Evolutionary conservation across 1,284 basidiomycete species (phyloP), one percentile per base, ranked within the genome.

Genomic region (Cutaneotrichosporon curvatum): DNA sequence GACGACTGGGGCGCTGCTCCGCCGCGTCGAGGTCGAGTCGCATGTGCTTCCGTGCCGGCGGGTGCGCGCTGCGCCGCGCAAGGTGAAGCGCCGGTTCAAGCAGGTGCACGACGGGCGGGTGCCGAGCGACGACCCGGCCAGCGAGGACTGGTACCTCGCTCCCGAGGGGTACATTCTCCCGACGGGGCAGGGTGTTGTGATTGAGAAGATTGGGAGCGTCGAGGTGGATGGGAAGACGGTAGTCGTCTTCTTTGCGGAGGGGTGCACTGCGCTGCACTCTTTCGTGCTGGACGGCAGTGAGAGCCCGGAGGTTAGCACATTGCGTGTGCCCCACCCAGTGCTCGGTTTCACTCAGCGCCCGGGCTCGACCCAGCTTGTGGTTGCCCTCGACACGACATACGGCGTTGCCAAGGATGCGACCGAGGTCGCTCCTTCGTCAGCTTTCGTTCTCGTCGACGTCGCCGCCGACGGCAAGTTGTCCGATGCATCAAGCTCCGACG

Each of bases 1-100:
- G 84, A 76, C 79, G 65, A 73, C 72, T 0, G 87, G 87, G 0
- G 59, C 58, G 35, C 65, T 80, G 20, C 64, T 76, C 16, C 70
- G 73, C 28, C 77, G 81, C 22, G 71, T 91, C 12, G 65, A 71
- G 4, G 73, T 91, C 22, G 68, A 73, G 40, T 73, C 79, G 1
- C 61, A 67, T 0, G 78, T 87, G 4, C 74, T 78, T 45, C 81
- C 82, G 0, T 82, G 79, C 56, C 78, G 89, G 37, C 75, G 70
- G 35, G 79, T 86, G 9, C 47, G 64, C 21, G 59, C 62, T 11
- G 44, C 56, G 2, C 50, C 67, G 51, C 55, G 72, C 37, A 51
- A 55, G 40, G 39, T 53, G n/a, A 61, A 63, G 55, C 42, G 39
- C 28, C 48, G 48, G 41, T 61, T 70, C 32, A 47, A 50, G 43